Conservation (phyloP, 225 moss, liverwort and hornwort genomes). For the Straminergon stramineum region DNA sequence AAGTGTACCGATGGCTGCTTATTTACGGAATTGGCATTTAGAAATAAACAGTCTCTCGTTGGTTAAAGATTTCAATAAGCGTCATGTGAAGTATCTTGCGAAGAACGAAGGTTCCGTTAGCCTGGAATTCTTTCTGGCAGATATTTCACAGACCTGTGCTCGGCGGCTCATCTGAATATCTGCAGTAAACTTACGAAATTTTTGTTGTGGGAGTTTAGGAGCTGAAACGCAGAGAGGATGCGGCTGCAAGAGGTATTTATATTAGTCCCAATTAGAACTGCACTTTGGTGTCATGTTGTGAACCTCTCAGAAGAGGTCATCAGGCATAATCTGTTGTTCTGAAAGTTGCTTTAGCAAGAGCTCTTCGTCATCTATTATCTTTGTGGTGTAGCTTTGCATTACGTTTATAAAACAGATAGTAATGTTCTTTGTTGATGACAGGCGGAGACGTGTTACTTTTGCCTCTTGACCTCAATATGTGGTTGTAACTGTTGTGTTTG, state of each 20-base stretch:
- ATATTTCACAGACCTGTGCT: background rate
- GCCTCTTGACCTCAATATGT: background rate
- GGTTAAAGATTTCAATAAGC: background rate
- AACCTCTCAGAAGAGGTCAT: background rate
- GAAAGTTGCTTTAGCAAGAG: background rate
- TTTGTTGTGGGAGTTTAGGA: constrained; percentile 45
- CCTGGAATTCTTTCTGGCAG: background rate
- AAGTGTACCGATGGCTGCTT: background rate
- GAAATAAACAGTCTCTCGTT: background rate
- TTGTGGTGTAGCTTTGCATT: background rate
- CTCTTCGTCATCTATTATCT: background rate
- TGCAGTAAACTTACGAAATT: background rate
- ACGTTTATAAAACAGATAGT: background rate
- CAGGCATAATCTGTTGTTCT: background rate
- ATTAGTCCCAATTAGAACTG: background rate
- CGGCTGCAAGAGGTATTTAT: constrained; percentile 75
- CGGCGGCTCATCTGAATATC: background rate
- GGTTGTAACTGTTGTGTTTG: background rate
- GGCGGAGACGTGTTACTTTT: background rate
- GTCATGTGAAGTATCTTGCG: background rate
- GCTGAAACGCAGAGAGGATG: constrained; percentile 90
- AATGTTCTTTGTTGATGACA: background rate
- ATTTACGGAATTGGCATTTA: background rate
- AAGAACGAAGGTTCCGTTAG: background rate
- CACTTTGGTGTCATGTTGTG: background rate